A percentile compares a stretch with the other conserved stretches of the same genome.
phyloP scores from a whole-genome alignment of 257 asterid genomes.

The Cordia subcordata region DNA sequence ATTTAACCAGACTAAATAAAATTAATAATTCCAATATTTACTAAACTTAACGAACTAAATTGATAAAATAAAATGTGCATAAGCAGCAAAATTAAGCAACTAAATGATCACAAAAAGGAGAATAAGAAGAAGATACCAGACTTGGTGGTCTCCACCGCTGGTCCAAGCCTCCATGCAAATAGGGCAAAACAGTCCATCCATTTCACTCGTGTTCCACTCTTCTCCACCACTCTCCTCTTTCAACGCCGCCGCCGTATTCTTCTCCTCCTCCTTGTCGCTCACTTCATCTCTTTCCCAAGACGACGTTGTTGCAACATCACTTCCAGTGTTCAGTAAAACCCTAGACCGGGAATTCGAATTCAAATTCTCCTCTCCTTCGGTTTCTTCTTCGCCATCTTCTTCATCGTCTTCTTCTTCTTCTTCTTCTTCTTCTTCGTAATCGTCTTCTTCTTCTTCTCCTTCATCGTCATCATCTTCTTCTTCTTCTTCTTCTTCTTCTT shows the following conservation, averaged over 20 bases:
- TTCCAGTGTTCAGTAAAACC: constrained; percentile 19
- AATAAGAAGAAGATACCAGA: constrained; percentile 43
- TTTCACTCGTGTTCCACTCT: constrained; percentile 45
- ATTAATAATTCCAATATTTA: too few relatives aligned
- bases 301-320: constrained; percentile 18
- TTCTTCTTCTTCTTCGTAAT: background rate
- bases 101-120: background rate
- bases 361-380: background rate
- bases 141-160: constrained; percentile 63
- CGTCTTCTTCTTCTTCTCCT: background rate
- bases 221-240: constrained; percentile 19
- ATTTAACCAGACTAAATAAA: too few relatives aligned
- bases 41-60: too few relatives aligned
- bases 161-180: constrained; percentile 93
- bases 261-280: constrained; percentile 16
- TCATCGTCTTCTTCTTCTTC: too few relatives aligned
- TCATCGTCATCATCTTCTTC: background rate
- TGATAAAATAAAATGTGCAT: background rate
- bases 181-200: constrained; percentile 78
- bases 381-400: background rate
- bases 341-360: background rate
- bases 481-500: too few relatives aligned
- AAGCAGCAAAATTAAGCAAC: too few relatives aligned
- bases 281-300: constrained; percentile 12
- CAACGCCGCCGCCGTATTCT: too few relatives aligned